These are phyloP conservation scores for Backusella psychrophila DNA, from an alignment of 192 early-diverging fungal species.

Conservation along the genomic window DNA sequence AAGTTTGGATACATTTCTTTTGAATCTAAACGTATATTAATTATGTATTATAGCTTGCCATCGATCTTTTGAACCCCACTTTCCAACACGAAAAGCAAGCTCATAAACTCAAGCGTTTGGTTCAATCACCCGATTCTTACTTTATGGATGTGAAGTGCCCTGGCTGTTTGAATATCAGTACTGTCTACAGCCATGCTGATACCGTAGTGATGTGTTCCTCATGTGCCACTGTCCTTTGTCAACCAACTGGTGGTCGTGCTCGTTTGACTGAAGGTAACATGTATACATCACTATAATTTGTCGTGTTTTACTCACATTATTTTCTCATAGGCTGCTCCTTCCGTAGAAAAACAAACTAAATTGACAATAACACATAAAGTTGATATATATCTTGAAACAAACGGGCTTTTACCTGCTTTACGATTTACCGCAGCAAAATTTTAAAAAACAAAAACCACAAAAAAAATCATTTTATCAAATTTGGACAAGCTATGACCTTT, in stretches of 20 bases:
- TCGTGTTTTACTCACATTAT: background rate
- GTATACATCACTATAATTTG: background rate
- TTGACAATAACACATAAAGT: background rate
- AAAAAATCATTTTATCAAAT: background rate
- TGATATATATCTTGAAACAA: background rate
- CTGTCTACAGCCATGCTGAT: conserved; percentile 98
- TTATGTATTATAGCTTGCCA: conserved; percentile 56
- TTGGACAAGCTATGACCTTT: background rate
- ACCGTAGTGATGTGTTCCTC: conserved; percentile 94
- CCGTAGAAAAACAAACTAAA: conserved; percentile 25
- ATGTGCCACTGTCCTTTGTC: conserved; percentile 96
- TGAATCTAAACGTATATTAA: background rate
- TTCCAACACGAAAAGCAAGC: conserved; percentile 59
- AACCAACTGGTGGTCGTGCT: conserved; percentile 98
- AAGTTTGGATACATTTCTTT: background rate
- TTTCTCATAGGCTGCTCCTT: conserved; percentile 11
- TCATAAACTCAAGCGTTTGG: conserved; percentile 54
- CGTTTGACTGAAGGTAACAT: conserved; percentile 87
- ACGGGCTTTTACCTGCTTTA: background rate
- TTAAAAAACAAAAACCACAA: background rate
- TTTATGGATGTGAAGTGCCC: conserved; percentile 98
- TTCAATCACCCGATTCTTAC: conserved; percentile 79
- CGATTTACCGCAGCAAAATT: background rate
- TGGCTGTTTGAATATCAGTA: conserved; percentile 95
- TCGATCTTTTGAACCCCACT: conserved; percentile 89